These are phyloP conservation scores for Penicillium soppii DNA, from an alignment of 495 filamentous ascomycete genomes.

Conservation along the genomic window DNA sequence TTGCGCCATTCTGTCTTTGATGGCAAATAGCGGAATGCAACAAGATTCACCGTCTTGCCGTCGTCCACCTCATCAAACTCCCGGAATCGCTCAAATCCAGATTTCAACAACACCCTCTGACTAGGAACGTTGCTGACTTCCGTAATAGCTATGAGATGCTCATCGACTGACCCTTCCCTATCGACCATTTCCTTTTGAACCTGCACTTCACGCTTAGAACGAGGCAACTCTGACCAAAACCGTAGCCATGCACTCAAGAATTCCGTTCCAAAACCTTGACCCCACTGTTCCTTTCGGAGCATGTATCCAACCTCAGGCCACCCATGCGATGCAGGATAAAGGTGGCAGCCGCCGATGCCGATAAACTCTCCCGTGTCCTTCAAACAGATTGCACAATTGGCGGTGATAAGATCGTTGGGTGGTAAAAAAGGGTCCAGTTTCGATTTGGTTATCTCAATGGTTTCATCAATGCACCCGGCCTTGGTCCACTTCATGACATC, in stretches of 20 bases:
- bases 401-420: slow-evolving; percentile 25
- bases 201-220: slow-evolving; percentile 29
- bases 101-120: slow-evolving; percentile 37
- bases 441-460: slow-evolving; percentile 29
- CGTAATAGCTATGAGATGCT: slow-evolving; percentile 37
- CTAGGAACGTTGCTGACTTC: slow-evolving; percentile 29
- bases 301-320: slow-evolving; percentile 51
- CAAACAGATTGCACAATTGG: slow-evolving; percentile 42
- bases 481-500: slow-evolving; percentile 52
- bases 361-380: slow-evolving; percentile 17
- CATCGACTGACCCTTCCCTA: slow-evolving; percentile 18
- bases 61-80: slow-evolving; percentile 19
- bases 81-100: slow-evolving; percentile 34
- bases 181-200: slow-evolving; percentile 16
- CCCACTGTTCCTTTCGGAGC: slow-evolving; percentile 43
- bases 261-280: slow-evolving; percentile 45
- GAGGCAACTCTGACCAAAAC: slow-evolving; percentile 37
- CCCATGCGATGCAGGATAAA: slow-evolving; percentile 12
- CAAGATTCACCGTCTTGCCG: background rate
- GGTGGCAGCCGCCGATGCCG: slow-evolving; percentile 17
- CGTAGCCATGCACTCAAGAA: slow-evolving; percentile 39
- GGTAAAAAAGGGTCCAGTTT: slow-evolving; percentile 31
- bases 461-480: slow-evolving; percentile 31
- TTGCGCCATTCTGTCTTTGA: background rate
- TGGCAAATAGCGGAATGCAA: slow-evolving; percentile 15